phyloP scores from a whole-genome alignment of 2,329 filamentous ascomycete species.

The Sporothrix variecibatus region DNA sequence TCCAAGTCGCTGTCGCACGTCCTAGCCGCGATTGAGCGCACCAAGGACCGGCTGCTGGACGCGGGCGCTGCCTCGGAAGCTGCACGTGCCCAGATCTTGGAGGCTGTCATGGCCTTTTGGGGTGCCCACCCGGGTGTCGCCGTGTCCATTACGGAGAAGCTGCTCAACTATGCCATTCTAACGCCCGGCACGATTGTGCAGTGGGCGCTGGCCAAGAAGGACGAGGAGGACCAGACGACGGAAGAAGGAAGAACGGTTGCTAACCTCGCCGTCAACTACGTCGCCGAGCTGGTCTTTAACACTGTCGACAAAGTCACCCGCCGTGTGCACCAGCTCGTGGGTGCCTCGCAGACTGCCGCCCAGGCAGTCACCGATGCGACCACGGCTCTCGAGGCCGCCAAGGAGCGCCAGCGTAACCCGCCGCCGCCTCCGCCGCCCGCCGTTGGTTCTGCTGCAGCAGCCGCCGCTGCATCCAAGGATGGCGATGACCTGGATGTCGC shows the following conservation, averaged over 20 bases:
- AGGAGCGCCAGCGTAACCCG: conserved; percentile 45
- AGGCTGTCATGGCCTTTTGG: conserved; percentile 92
- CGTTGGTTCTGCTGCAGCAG: not conserved
- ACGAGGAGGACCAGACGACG: not conserved
- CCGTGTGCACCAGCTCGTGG: conserved; percentile 78
- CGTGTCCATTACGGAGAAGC: conserved; percentile 90
- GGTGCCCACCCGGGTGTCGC: conserved; percentile 87
- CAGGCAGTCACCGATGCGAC: conserved; percentile 38
- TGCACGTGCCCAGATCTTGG: conserved; percentile 84
- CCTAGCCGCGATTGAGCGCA: conserved; percentile 91
- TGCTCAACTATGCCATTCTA: conserved; percentile 95
- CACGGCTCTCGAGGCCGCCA: conserved; percentile 37
- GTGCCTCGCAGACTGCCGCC: conserved; percentile 34
- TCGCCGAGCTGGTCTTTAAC: conserved; percentile 87
- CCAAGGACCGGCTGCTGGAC: conserved; percentile 82
- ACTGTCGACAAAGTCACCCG: conserved; percentile 89
- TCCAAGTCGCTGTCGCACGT: conserved; percentile 96
- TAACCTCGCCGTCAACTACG: conserved; percentile 70
- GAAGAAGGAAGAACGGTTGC: not conserved
- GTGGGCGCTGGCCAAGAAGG: conserved; percentile 68
- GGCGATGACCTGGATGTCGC: conserved; percentile 45
- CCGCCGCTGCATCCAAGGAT: not conserved
- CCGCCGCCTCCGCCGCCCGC: conserved; percentile 8
- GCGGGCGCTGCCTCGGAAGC: conserved; percentile 73
- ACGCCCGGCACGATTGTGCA: conserved; percentile 82